These are phyloP conservation scores for Botrytis medusae DNA, from an alignment of 2,329 filamentous ascomycete genomes.

Conservation along the genomic window DNA sequence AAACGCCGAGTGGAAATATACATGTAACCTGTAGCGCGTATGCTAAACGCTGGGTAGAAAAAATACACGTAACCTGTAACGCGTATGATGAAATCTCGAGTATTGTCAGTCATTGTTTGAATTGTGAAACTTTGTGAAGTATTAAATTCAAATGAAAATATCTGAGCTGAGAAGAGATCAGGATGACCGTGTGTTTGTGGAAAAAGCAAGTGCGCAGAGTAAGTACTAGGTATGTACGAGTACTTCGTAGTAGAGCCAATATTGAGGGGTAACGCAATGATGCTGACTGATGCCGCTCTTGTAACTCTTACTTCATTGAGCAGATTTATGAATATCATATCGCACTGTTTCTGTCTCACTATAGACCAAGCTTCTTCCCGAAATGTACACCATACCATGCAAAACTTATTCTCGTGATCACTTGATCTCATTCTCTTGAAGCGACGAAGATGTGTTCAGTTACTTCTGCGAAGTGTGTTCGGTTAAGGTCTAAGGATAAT, in stretches of 20 bases:
- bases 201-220: background rate
- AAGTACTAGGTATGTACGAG: background rate
- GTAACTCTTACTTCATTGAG: background rate
- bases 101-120: background rate
- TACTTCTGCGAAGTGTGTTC: background rate
- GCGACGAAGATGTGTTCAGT: background rate
- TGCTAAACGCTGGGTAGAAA: background rate
- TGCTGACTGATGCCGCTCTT: background rate
- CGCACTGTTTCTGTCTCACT: background rate
- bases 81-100: background rate
- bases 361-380: background rate
- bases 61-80: background rate
- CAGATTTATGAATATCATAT: background rate
- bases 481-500: background rate
- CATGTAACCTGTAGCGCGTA: background rate
- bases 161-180: background rate
- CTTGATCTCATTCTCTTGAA: background rate
- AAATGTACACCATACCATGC: background rate
- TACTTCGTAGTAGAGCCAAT: background rate
- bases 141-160: background rate
- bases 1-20: background rate
- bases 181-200: background rate
- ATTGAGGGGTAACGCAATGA: slow-evolving; percentile 12
- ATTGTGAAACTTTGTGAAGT: background rate
- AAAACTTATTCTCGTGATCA: background rate